Evolutionary conservation across 768 basidiomycete genomes (phyloP).

Genomic region (Exidia glandulosa): DNA sequence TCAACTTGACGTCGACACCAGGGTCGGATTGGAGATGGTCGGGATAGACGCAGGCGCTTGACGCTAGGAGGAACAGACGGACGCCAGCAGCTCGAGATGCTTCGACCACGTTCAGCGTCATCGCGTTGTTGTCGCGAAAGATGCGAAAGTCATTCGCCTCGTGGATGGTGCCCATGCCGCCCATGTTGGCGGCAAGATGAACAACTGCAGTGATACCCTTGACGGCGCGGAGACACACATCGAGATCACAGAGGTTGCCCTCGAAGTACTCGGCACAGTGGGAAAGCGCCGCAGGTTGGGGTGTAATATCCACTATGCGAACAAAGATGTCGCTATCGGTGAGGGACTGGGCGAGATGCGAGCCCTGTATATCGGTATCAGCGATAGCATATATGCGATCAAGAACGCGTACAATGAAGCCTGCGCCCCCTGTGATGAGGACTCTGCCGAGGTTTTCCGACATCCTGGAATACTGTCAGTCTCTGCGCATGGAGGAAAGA

Average conservation of each 20-base stretch:
- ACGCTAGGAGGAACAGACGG: slow-evolving; percentile 40
- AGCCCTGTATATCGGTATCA: slow-evolving; percentile 29
- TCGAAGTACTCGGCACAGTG: slow-evolving; percentile 26
- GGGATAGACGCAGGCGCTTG: slow-evolving; percentile 51
- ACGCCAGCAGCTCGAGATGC: slow-evolving; percentile 30
- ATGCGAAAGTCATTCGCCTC: slow-evolving; percentile 35
- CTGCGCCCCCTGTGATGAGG: slow-evolving; percentile 40
- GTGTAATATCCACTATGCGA: slow-evolving; percentile 32
- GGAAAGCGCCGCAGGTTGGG: slow-evolving; percentile 9
- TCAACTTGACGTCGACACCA: slow-evolving; percentile 29
- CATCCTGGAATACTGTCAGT: too few species aligned
- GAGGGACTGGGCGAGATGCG: slow-evolving; percentile 36
- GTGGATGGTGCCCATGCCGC: slow-evolving; percentile 56
- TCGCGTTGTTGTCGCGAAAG: slow-evolving; percentile 37
- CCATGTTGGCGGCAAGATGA: slow-evolving; percentile 54
- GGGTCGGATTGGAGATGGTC: slow-evolving; percentile 26
- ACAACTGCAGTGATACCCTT: slow-evolving; percentile 33
- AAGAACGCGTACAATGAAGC: slow-evolving; percentile 37
- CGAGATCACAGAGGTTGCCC: slow-evolving; percentile 36
- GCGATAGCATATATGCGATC: not conserved
- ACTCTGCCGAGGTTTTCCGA: slow-evolving; percentile 4
- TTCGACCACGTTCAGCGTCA: slow-evolving; percentile 37
- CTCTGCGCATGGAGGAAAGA: not conserved
- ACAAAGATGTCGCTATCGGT: slow-evolving; percentile 21
- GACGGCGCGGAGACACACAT: slow-evolving; percentile 27